Percentiles rank a stretch among this genome's conserved stretches.
Evolutionary conservation across 495 filamentous ascomycete genomes (phyloP).

Genomic region (Xylaria sp.): DNA sequence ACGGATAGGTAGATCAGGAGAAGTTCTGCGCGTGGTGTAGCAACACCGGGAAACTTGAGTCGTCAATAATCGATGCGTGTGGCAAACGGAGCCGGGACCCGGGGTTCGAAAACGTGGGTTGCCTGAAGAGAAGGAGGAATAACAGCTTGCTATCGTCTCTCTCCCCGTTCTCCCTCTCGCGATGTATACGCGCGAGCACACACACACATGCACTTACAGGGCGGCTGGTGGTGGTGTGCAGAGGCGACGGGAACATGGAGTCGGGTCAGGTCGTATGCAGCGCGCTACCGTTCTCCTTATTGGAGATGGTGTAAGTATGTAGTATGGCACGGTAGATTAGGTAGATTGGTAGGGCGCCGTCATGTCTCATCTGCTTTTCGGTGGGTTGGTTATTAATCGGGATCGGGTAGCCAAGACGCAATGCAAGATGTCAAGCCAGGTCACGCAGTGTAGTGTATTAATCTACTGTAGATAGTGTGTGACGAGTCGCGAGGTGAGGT

Average conservation of each 20-base stretch:
- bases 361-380: conserved; percentile 15
- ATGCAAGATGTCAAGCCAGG: conserved; percentile 17
- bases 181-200: neutral
- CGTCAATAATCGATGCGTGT: conserved; percentile 2
- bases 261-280: conserved; percentile 16
- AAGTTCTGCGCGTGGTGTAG: conserved; percentile 24
- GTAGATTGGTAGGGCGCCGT: neutral
- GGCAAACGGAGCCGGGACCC: conserved; percentile 7
- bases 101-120: conserved; percentile 24
- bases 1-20: neutral
- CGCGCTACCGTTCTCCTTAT: conserved; percentile 3
- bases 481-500: neutral
- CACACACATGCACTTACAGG: neutral
- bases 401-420: conserved; percentile 13
- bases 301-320: conserved; percentile 2
- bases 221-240: neutral
- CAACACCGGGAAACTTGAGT: conserved; percentile 5
- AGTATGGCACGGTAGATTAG: neutral
- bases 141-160: too few relatives aligned
- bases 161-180: neutral
- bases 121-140: neutral
- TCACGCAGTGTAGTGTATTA: conserved; percentile 3
- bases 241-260: conserved; percentile 18
- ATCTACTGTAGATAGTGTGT: neutral
- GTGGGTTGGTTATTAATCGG: conserved; percentile 14